phyloP scores from a whole-genome alignment of 225 moss, liverwort and hornwort species.

The Bryoerythrophyllum caledonicum region DNA sequence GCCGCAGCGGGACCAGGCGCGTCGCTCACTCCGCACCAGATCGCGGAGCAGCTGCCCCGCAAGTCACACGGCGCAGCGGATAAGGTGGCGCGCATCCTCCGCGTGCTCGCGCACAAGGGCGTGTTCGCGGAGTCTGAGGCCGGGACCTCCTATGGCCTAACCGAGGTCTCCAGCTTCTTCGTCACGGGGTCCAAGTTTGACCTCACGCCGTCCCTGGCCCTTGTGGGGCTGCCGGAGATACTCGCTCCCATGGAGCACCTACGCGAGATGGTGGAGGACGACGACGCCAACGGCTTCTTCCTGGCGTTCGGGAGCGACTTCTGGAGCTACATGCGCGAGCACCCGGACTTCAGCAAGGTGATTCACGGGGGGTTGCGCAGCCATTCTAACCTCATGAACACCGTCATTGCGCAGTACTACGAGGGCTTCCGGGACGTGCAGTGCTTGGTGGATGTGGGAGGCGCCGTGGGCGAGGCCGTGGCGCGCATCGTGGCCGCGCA shows the following conservation, averaged over 20 bases:
- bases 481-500: slow-evolving; percentile 17
- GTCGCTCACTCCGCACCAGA: slow-evolving; percentile 10
- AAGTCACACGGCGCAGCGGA: slow-evolving; percentile 6
- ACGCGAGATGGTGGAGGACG: neutral
- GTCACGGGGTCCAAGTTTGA: slow-evolving; percentile 17
- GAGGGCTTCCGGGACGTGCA: slow-evolving; percentile 26
- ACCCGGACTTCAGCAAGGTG: slow-evolving; percentile 4
- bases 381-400: neutral
- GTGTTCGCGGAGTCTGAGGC: neutral
- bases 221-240: neutral
- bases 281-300: neutral
- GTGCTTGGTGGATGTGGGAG: slow-evolving; percentile 44
- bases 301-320: slow-evolving; percentile 2
- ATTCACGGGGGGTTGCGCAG: slow-evolving; percentile 13
- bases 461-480: slow-evolving; percentile 27
- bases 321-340: neutral
- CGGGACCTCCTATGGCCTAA: slow-evolving; percentile 8
- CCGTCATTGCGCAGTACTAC: slow-evolving; percentile 7
- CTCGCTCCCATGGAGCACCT: neutral
- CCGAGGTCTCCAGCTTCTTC: slow-evolving; percentile 14
- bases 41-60: slow-evolving; percentile 14
- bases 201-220: neutral
- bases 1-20: slow-evolving; percentile 15
- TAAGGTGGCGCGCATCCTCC: slow-evolving; percentile 8
- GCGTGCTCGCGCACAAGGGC: slow-evolving; percentile 19